phyloP scores from a whole-genome alignment of 2,329 filamentous ascomycete species.

The Aspergillus sp. region DNA sequence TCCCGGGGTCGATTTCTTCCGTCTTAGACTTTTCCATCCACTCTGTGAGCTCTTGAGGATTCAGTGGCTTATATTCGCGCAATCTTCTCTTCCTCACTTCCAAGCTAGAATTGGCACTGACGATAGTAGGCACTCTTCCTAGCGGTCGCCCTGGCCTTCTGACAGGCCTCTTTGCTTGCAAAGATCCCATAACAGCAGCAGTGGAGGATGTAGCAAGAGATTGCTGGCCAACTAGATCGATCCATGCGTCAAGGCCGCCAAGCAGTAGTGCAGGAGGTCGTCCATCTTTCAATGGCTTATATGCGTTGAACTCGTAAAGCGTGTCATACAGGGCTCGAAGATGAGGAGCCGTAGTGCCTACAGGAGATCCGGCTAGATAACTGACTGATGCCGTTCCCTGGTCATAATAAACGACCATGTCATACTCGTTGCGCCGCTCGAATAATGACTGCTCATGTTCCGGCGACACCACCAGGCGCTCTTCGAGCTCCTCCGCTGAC shows the following conservation, averaged over 20 bases:
- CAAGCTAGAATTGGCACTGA: conserved; percentile 53
- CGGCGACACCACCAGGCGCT: conserved; percentile 50
- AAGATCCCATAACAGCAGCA: conserved; percentile 50
- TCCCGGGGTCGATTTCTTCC: conserved; percentile 57
- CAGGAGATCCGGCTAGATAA: conserved; percentile 55
- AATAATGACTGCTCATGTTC: conserved; percentile 71
- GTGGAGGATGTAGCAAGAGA: conserved; percentile 62
- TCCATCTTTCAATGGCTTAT: conserved; percentile 66
- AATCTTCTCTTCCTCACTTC: conserved; percentile 59
- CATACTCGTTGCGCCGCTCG: conserved; percentile 70
- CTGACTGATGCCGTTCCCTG: conserved; percentile 61
- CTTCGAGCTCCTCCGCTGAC: conserved; percentile 63
- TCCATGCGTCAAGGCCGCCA: conserved; percentile 85
- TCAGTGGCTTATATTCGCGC: conserved; percentile 69
- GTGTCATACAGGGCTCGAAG: conserved; percentile 75
- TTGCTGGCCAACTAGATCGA: conserved; percentile 72
- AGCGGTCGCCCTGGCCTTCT: conserved; percentile 51
- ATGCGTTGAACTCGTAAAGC: conserved; percentile 79
- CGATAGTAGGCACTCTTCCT: conserved; percentile 54
- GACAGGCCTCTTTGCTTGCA: conserved; percentile 40
- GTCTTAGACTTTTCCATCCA: conserved; percentile 77
- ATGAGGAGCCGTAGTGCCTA: conserved; percentile 53
- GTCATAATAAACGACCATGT: conserved; percentile 90
- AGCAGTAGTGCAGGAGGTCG: conserved; percentile 73
- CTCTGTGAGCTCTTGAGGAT: conserved; percentile 74